Conservation (phyloP, 1,139 yeast genomes). For the Saccharomyces hybrid region DNA sequence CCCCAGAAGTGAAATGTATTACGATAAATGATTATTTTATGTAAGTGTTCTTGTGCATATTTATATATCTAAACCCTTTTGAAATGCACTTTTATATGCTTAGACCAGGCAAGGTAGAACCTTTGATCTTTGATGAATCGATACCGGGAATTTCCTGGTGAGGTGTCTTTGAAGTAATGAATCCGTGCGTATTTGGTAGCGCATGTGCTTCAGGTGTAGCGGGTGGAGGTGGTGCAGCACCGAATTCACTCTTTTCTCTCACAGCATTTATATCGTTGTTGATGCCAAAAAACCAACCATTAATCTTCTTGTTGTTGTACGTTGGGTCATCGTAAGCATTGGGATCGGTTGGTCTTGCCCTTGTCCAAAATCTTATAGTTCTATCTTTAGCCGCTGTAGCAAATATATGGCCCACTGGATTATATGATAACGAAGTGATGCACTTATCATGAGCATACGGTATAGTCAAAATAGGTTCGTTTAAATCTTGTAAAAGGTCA, state of each 20-base stretch:
- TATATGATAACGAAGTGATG: constrained; percentile 81
- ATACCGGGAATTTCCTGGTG: background rate
- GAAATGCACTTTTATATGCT: constrained; percentile 8
- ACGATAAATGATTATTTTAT: constrained; percentile 9
- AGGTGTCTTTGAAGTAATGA: constrained; percentile 1
- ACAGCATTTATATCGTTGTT: constrained; percentile 58
- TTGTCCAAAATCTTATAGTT: constrained; percentile 89
- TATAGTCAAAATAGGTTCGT: constrained; percentile 54
- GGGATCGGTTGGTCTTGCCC: constrained; percentile 87
- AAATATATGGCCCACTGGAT: constrained; percentile 85
- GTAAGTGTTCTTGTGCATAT: background rate
- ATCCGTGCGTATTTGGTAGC: constrained; percentile 1
- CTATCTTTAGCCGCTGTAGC: constrained; percentile 93
- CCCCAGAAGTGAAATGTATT: constrained; percentile 34
- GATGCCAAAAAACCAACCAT: constrained; percentile 67
- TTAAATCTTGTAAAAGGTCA: constrained; percentile 45
- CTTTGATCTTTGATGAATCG: constrained; percentile 3
- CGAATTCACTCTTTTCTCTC: constrained; percentile 30
- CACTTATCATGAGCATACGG: constrained; percentile 95
- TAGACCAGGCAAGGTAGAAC: constrained; percentile 13
- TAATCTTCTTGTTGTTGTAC: constrained; percentile 61
- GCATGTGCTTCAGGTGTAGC: background rate
- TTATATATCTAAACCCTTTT: background rate
- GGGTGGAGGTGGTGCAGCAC: constrained; percentile 31
- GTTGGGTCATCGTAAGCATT: constrained; percentile 76